phyloP scores from a whole-genome alignment of 306 rosid genomes.

The Calophaca sinica region DNA sequence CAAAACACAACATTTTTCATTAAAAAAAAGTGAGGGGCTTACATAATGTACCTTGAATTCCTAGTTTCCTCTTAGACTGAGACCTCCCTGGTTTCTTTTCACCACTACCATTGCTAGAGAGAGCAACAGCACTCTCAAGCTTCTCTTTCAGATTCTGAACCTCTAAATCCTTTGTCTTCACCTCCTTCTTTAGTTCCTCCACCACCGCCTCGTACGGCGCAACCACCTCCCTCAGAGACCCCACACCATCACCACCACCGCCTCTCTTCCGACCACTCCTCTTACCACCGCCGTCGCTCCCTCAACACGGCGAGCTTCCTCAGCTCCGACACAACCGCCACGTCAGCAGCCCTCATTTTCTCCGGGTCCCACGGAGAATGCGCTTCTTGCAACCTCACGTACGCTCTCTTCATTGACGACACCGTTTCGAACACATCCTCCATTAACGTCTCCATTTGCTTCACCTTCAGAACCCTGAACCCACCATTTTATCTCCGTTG shows the following conservation, averaged over 20 bases:
- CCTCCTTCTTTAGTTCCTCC: constrained; percentile 87
- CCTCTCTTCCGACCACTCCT: constrained; percentile 46
- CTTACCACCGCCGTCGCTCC: constrained; percentile 55
- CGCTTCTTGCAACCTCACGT: constrained; percentile 75
- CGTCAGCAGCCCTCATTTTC: constrained; percentile 83
- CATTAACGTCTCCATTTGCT: constrained; percentile 78
- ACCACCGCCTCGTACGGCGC: constrained; percentile 97
- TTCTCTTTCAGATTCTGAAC: constrained; percentile 83
- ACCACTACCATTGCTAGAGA: constrained; percentile 45
- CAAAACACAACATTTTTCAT: constrained; percentile 33
- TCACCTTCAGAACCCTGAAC: constrained; percentile 47
- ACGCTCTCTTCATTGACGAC: constrained; percentile 82
- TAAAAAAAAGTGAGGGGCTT: not conserved
- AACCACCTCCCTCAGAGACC: constrained; percentile 76
- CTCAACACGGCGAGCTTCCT: constrained; percentile 75
- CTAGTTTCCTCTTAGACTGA: constrained; percentile 67
- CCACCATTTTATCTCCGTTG: constrained; percentile 43
- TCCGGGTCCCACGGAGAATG: constrained; percentile 96
- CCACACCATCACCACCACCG: constrained; percentile 37
- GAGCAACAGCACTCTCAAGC: constrained; percentile 62
- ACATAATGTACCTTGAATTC: constrained; percentile 71
- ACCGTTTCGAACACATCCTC: constrained; percentile 82
- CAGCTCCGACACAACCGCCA: constrained; percentile 82
- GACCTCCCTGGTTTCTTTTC: constrained; percentile 77
- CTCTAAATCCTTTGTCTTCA: constrained; percentile 78